Evolutionary conservation across 345 rosid species (phyloP), one percentile per base, ranked within the genome.

Genomic region (Salix udensis): DNA sequence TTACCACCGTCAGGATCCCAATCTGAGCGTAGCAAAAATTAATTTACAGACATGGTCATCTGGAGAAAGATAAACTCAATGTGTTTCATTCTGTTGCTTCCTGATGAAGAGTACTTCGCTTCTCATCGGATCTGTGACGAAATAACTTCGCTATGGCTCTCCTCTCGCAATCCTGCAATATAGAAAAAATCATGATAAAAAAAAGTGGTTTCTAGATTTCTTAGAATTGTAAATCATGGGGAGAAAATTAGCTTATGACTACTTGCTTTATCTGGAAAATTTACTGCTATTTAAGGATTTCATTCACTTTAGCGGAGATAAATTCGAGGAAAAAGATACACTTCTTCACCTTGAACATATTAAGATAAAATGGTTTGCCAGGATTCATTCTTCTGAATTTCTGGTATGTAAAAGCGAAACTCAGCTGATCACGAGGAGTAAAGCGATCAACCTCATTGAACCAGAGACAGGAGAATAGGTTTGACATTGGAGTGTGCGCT

Each of bases 401-500:
- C 89, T 92, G 89, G 85, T 93, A 92, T 16, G 98, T 87, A 75
- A 88, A 93, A 5, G 96, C 87, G 76, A 93, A 96, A 85, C 99
- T 96, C 69, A 96, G 94, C 85, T 96, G 99, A 84, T 96, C 99
- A 64, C 99, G 92, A 53, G 98, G 89, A 81, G 99, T 96, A 78
- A 96, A 96, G 44, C 92, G 97, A 39, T 92, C 97, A 61, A 96
- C 96, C 85, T 96, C 99, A 50, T 96, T 96, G 89, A 91, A 96
- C 99, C 99, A 96, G 34, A 96, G 98, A 82, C 99, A 93, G 6
- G 99, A 96, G 80, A 96, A 96, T 69, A 96, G 84, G 78, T 96
- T 96, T 19, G 99, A 92, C 99, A 96, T 92, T 2, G 98, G 99
- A 39, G 98, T 93, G 83, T 96, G 99, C 0, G 97, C 99, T 81